Base-by-base conservation (phyloP, 768 basidiomycete genomes). In the Auriscalpium orientale region DNA sequence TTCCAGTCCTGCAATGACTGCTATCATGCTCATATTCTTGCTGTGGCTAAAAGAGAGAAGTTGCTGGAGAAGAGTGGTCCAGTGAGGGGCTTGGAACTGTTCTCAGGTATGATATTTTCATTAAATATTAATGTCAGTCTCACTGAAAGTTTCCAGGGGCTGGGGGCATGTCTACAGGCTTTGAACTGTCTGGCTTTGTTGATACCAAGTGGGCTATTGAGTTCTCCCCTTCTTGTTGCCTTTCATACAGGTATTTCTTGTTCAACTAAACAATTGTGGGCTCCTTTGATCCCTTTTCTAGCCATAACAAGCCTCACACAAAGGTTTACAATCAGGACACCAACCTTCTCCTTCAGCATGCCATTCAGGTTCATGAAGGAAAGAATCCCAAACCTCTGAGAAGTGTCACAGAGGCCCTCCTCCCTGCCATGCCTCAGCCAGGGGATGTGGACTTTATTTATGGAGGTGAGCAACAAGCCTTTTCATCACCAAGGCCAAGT, bases 141-240 rank as follows among this genome's bases (percentile, higher is more conserved):
- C 40, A 53, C 53, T 38, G 34, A 46, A 12, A 18, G n/a, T 5
- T n/a, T 34, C 15, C 56, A 89, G 87, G 87, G 66, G 88, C 86
- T 38, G 88, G 88, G 51, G 88, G 88, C 3, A 74, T 91, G 7
- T 84, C 85, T 3, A 78, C 81, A 37, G 88, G 89, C 1, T 70
- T 90, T 56, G 75, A 81, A 49, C 63, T 82, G 59, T 82, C 84
- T 7, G 76, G 77, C 0, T 81, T 79, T 66, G 79, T 89, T 8
- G 72, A 84, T 16, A 85, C 84, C 1, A 75, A 72, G 61, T 87
- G 84, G 75, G 88, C 87, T 0, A 75, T 89, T 0, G 88, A 90
- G 64, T 80, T 77, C 59, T 79, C 77, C 0, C 76, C 79, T 15
- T 74, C 83, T 54, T 86, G 87, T 35, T 84, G 86, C 3, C 71